phyloP scores from a whole-genome alignment of 2,329 filamentous ascomycete species.

The Pyrenochaeta sp. region DNA sequence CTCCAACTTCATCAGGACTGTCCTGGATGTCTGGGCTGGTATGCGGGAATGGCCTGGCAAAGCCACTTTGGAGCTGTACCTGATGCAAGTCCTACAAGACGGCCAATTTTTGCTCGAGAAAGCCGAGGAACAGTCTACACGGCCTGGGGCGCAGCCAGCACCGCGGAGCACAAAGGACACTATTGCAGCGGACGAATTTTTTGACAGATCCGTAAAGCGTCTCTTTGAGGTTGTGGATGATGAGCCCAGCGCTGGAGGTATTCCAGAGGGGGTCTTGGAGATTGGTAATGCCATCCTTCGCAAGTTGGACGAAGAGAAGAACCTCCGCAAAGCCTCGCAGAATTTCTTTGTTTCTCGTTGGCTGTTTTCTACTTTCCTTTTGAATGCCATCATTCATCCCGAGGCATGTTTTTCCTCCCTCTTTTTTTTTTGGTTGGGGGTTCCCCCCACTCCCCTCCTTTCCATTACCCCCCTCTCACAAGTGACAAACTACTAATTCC shows the following conservation, averaged over 20 bases:
- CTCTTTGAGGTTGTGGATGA: conserved; percentile 89
- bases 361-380: conserved; percentile 88
- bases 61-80: conserved; percentile 88
- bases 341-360: conserved; percentile 89
- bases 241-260: conserved; percentile 77
- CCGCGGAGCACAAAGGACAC: conserved; percentile 81
- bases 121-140: conserved; percentile 76
- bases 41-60: conserved; percentile 91
- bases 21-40: conserved; percentile 86
- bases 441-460: too few relatives aligned
- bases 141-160: conserved; percentile 74
- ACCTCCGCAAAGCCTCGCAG: conserved; percentile 74
- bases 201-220: conserved; percentile 79
- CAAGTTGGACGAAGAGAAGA: conserved; percentile 74
- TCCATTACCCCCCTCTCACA: too few relatives aligned
- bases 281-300: conserved; percentile 84
- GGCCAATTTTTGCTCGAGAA: conserved; percentile 90
- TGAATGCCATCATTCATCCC: conserved; percentile 84
- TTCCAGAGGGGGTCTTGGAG: conserved; percentile 84
- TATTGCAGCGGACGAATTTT: conserved; percentile 86
- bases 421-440: too few relatives aligned
- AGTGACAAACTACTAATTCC: conserved; percentile 45
- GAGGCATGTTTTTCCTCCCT: conserved; percentile 70
- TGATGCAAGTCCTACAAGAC: conserved; percentile 93
- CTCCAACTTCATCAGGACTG: conserved; percentile 79